Evolutionary conservation across 2,329 filamentous ascomycete species (phyloP).

Genomic region (Chaetomium strumarium): DNA sequence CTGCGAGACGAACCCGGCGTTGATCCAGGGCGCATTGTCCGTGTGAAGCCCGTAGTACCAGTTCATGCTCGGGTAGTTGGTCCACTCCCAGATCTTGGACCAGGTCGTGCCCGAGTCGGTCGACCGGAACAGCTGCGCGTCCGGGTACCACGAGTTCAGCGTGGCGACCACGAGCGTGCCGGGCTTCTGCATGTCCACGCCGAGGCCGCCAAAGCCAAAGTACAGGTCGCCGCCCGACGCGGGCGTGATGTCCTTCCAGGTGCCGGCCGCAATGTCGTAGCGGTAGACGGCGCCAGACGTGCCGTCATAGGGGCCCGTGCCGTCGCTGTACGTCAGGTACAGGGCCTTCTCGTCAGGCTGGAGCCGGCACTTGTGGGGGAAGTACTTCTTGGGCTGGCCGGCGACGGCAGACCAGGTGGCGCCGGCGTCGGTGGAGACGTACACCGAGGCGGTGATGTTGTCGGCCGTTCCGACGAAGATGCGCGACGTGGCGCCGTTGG

Average conservation of each 20-base stretch:
- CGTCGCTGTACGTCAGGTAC: slow-evolving; percentile 50
- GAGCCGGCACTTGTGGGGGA: slow-evolving; percentile 50
- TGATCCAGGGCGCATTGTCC: slow-evolving; percentile 48
- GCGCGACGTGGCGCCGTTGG: slow-evolving; percentile 44
- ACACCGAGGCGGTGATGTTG: slow-evolving; percentile 46
- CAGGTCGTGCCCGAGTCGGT: slow-evolving; percentile 50
- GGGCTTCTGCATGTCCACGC: slow-evolving; percentile 47
- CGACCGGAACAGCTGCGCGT: slow-evolving; percentile 51
- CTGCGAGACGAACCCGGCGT: slow-evolving; percentile 41
- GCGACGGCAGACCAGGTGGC: slow-evolving; percentile 46
- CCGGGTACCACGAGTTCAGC: slow-evolving; percentile 55
- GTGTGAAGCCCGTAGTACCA: slow-evolving; percentile 38
- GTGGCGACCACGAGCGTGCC: slow-evolving; percentile 52
- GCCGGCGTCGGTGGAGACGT: slow-evolving; percentile 48
- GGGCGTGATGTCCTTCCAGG: slow-evolving; percentile 53
- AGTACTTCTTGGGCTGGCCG: slow-evolving; percentile 44
- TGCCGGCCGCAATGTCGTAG: slow-evolving; percentile 43
- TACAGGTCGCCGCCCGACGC: slow-evolving; percentile 40
- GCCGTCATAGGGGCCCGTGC: slow-evolving; percentile 53
- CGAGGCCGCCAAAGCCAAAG: slow-evolving; percentile 52
- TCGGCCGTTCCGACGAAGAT: slow-evolving; percentile 54
- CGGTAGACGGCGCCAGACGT: slow-evolving; percentile 47
- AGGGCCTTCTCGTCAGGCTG: slow-evolving; percentile 46
- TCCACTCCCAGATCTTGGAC: slow-evolving; percentile 49
- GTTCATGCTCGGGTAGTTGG: slow-evolving; percentile 39